Evolutionary conservation across 768 basidiomycete genomes (phyloP).

Genomic region (Tricholoma matsutake): DNA sequence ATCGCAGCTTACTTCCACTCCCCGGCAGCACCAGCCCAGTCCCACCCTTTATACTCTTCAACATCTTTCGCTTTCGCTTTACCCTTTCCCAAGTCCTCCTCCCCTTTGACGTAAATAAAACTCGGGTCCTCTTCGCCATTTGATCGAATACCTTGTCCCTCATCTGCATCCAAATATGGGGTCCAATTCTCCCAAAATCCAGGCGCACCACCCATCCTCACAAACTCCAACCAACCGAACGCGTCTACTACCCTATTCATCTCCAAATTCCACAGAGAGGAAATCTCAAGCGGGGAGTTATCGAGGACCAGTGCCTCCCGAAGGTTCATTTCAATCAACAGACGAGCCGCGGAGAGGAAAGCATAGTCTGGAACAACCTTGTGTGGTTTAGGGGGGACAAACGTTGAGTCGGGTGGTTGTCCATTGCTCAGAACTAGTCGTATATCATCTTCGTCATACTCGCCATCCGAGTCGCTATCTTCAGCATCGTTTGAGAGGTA

Average conservation of each 20-base stretch:
- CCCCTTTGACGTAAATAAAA: too few species aligned
- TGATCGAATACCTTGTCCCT: background rate
- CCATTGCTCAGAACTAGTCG: conserved; percentile 14
- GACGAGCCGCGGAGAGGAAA: conserved; percentile 48
- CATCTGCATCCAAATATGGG: conserved; percentile 11
- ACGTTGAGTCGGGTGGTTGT: conserved; percentile 11
- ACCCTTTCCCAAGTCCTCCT: conserved; percentile 18
- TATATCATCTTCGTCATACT: conserved; percentile 15
- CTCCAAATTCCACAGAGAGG: background rate
- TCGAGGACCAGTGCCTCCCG: conserved; percentile 30
- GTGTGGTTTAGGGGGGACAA: conserved; percentile 19
- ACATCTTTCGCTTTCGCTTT: conserved; percentile 12
- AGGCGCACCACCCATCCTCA: conserved; percentile 39
- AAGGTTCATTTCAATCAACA: conserved; percentile 51
- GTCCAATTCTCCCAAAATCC: conserved; percentile 34
- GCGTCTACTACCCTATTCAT: conserved; percentile 11
- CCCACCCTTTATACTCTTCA: conserved; percentile 41
- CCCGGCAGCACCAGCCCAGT: conserved; percentile 57
- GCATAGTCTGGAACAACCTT: conserved; percentile 44
- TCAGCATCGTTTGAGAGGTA: conserved; percentile 14
- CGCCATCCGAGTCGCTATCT: conserved; percentile 14
- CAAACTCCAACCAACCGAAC: conserved; percentile 29
- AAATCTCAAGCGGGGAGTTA: background rate
- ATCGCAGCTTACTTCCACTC: conserved; percentile 46
- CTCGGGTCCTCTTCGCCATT: background rate